These are phyloP conservation scores for Phialophora tarda DNA, from an alignment of 2,329 filamentous ascomycete genomes.

Conservation along the genomic window DNA sequence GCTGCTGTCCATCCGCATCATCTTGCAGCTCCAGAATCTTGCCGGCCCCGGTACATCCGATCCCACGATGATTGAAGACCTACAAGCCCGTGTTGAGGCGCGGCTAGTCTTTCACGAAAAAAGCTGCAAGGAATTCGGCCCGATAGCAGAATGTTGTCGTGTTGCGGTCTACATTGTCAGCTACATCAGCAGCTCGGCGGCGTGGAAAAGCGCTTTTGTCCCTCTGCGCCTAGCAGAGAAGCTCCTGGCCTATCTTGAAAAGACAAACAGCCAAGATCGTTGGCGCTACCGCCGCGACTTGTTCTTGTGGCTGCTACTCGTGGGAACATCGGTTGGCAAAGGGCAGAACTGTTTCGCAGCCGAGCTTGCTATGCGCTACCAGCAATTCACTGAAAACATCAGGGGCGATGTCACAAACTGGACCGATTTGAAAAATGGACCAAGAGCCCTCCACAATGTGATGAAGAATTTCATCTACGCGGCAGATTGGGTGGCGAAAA, in stretches of 20 bases:
- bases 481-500: constrained; percentile 14
- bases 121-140: constrained; percentile 13
- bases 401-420: constrained; percentile 12
- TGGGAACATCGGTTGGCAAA: constrained; percentile 16
- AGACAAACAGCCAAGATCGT: constrained; percentile 1
- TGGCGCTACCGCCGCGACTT: constrained; percentile 24
- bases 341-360: not conserved
- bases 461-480: constrained; percentile 19
- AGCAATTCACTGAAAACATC: constrained; percentile 3
- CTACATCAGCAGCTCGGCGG: constrained; percentile 3
- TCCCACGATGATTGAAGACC: constrained; percentile 4
- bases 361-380: not conserved
- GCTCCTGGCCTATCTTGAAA: constrained; percentile 7
- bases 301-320: constrained; percentile 23
- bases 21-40: constrained; percentile 5
- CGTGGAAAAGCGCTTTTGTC: constrained; percentile 13
- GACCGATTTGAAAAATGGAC: constrained; percentile 16
- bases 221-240: constrained; percentile 18
- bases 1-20: constrained; percentile 14
- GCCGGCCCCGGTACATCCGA: not conserved
- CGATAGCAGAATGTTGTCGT: constrained; percentile 24
- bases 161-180: constrained; percentile 24
- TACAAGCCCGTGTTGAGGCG: constrained; percentile 19
- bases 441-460: constrained; percentile 2
- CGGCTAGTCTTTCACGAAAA: constrained; percentile 20